These are phyloP conservation scores for Acanthamoeba lenticulata DNA, from an alignment of 208 protist species.

Conservation along the genomic window DNA sequence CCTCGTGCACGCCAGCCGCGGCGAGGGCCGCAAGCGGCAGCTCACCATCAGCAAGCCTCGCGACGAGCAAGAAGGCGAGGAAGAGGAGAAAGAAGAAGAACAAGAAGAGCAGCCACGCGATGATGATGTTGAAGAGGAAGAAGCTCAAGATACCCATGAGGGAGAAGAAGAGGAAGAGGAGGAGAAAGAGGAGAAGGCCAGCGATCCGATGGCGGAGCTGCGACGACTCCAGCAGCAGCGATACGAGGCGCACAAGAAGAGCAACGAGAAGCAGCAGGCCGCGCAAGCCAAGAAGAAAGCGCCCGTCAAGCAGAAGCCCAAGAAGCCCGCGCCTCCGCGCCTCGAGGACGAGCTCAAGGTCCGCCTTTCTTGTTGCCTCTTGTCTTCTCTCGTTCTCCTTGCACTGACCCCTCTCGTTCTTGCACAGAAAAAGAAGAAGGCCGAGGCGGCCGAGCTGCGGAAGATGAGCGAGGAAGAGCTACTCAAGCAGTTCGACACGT, in stretches of 20 bases:
- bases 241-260: slow-evolving; percentile 10
- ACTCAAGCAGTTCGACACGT: slow-evolving; percentile 46
- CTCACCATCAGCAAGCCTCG: slow-evolving; percentile 6
- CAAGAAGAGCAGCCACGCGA: background rate
- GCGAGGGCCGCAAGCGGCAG: background rate
- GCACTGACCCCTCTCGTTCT: background rate
- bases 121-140: background rate
- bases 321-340: too few species aligned
- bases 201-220: background rate
- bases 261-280: background rate
- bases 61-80: background rate
- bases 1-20: background rate
- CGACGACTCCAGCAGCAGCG: background rate
- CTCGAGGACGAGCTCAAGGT: slow-evolving; percentile 30
- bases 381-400: background rate
- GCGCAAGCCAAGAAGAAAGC: background rate
- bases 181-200: background rate
- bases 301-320: background rate
- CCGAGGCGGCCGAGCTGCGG: background rate
- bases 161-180: background rate
- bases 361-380: background rate
- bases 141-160: background rate
- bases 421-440: slow-evolving; percentile 62
- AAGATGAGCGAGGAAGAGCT: slow-evolving; percentile 65
- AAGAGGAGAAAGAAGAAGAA: background rate